phyloP scores from a whole-genome alignment of 164 flowering plant genomes.

The Vitis vinifera region ASM3070453v1 NC_081821.1:4416501-4417000 shows the following conservation, averaged over 20 bases:
- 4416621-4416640: conserved; percentile 99
- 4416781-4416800: not conserved
- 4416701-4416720: not conserved
- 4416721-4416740: not conserved
- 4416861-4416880: not conserved
- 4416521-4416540: not conserved
- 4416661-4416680: not conserved
- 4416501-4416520: not conserved
- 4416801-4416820: not conserved
- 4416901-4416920: not conserved
- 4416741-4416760: not conserved
- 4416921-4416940: no score
- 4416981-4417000: conserved; percentile 81
- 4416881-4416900: not conserved
- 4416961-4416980: conserved; percentile 44
- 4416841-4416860: not conserved
- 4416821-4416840: not conserved
- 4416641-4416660: conserved; percentile 9
- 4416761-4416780: no score
- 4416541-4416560: not conserved
- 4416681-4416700: not conserved
- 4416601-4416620: conserved; percentile 92
- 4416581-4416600: conserved; percentile 86
- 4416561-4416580: conserved; percentile 89
- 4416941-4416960: not conserved